A percentile compares a stretch with the other conserved stretches of the same genome.
Evolutionary conservation across 2,329 filamentous ascomycete species (phyloP).

Genomic region (Ceratocystis papillata): DNA sequence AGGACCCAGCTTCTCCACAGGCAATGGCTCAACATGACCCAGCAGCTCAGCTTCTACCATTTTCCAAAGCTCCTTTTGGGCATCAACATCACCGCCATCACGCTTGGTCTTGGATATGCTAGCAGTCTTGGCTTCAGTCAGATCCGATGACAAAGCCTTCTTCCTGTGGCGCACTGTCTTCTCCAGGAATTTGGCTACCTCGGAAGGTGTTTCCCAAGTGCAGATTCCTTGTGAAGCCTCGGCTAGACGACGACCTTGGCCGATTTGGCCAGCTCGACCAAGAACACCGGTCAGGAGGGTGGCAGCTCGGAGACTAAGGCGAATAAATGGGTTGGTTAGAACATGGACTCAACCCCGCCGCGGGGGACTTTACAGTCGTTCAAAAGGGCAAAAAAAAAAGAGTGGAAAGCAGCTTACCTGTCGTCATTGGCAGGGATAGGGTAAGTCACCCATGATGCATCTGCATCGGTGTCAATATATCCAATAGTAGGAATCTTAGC

Average conservation of each 20-base stretch:
- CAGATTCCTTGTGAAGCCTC: constrained; percentile 51
- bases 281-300: constrained; percentile 76
- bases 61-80: constrained; percentile 23
- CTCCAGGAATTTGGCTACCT: constrained; percentile 35
- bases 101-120: constrained; percentile 20
- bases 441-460: constrained; percentile 91
- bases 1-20: constrained; percentile 20
- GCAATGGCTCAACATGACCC: constrained; percentile 18
- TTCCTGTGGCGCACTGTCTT: constrained; percentile 23
- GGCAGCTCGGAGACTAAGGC: constrained; percentile 61
- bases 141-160: constrained; percentile 16
- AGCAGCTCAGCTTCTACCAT: constrained; percentile 23
- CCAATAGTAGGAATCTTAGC: constrained; percentile 89
- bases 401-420: constrained; percentile 45
- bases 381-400: background rate
- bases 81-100: constrained; percentile 23
- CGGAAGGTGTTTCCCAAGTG: constrained; percentile 47
- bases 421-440: constrained; percentile 96
- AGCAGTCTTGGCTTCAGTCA: constrained; percentile 21
- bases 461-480: constrained; percentile 83
- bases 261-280: constrained; percentile 70
- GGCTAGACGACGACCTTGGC: constrained; percentile 55
- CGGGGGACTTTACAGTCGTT: background rate
- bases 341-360: background rate
- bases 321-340: constrained; percentile 25